Percentiles rank a stretch among this genome's conserved stretches.
These are phyloP conservation scores for Geotrichum histeridarum DNA, from an alignment of 1,139 yeast species.

Conservation along the genomic window DNA sequence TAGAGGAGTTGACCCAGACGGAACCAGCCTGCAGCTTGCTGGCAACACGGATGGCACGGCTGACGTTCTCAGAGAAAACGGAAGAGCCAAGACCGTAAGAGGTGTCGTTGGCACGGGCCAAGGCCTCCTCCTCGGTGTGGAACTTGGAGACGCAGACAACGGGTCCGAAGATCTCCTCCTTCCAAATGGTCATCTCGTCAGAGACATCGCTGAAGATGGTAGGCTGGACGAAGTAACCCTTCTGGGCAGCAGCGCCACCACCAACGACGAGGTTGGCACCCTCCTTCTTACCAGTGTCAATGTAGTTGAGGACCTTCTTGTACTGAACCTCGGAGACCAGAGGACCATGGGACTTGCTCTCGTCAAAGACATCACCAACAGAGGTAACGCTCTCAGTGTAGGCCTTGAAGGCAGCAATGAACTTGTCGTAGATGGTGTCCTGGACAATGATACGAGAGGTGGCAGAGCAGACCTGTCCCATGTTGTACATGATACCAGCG, in stretches of 20 bases:
- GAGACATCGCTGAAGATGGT: slow-evolving; percentile 62
- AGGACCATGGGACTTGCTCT: slow-evolving; percentile 65
- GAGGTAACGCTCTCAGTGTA: slow-evolving; percentile 50
- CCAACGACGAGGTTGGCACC: slow-evolving; percentile 60
- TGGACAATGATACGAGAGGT: slow-evolving; percentile 80
- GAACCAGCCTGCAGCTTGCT: slow-evolving; percentile 68
- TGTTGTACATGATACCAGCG: slow-evolving; percentile 65
- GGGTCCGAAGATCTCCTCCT: slow-evolving; percentile 84
- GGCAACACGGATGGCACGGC: slow-evolving; percentile 55
- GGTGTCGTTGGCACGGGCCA: slow-evolving; percentile 72
- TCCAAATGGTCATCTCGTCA: slow-evolving; percentile 57
- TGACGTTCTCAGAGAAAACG: slow-evolving; percentile 59
- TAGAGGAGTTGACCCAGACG: slow-evolving; percentile 77
- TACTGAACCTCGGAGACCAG: slow-evolving; percentile 67
- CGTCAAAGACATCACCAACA: slow-evolving; percentile 40
- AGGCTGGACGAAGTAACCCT: slow-evolving; percentile 65
- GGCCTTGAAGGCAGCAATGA: slow-evolving; percentile 53
- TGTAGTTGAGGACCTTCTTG: slow-evolving; percentile 61
- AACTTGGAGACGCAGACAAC: slow-evolving; percentile 70
- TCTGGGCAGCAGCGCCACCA: slow-evolving; percentile 44
- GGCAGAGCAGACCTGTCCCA: slow-evolving; percentile 85
- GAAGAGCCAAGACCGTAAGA: slow-evolving; percentile 81
- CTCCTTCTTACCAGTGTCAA: slow-evolving; percentile 65
- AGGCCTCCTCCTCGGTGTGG: slow-evolving; percentile 62
- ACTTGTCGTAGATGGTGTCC: slow-evolving; percentile 63